A percentile compares a stretch with the other conserved stretches of the same genome.
phyloP scores from a whole-genome alignment of 2,329 filamentous ascomycete species.

The Parafenestella ontariensis region DNA sequence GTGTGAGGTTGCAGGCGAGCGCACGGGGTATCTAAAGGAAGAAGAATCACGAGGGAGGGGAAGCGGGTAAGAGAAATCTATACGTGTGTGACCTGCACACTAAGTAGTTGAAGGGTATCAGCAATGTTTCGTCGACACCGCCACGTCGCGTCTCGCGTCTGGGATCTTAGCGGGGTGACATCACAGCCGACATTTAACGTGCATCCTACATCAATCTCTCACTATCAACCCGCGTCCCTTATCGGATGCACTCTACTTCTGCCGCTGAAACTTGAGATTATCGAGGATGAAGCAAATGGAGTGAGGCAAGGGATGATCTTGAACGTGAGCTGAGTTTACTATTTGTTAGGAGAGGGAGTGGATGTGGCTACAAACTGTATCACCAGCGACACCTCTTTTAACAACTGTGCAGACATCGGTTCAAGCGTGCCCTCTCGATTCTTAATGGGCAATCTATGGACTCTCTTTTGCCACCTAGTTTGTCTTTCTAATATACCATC shows the following conservation, averaged over 20 bases:
- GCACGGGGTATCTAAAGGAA: neutral
- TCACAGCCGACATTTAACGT: conserved; percentile 9
- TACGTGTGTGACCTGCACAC: conserved; percentile 14
- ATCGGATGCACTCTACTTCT: neutral
- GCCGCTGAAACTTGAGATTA: too few species aligned
- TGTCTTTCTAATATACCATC: neutral
- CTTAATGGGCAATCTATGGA: neutral
- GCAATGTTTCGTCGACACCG: conserved; percentile 6
- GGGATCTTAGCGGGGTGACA: conserved; percentile 11
- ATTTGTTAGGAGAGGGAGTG: too few species aligned
- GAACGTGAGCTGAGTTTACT: too few species aligned
- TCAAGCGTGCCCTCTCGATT: too few species aligned
- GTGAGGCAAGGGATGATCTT: too few species aligned
- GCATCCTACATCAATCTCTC: conserved; percentile 7
- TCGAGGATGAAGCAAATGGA: too few species aligned
- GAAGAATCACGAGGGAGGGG: neutral
- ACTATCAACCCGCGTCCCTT: conserved; percentile 1
- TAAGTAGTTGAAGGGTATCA: conserved; percentile 8
- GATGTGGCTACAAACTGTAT: too few species aligned
- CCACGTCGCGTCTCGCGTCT: conserved; percentile 11
- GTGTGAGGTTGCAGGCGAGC: neutral
- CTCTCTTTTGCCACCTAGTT: neutral
- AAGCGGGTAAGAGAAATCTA: conserved; percentile 1
- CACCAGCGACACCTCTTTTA: too few species aligned
- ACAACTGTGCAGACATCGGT: too few species aligned